Conservation (phyloP, 2,329 filamentous ascomycete species). For the Thielaviopsis populi region DNA sequence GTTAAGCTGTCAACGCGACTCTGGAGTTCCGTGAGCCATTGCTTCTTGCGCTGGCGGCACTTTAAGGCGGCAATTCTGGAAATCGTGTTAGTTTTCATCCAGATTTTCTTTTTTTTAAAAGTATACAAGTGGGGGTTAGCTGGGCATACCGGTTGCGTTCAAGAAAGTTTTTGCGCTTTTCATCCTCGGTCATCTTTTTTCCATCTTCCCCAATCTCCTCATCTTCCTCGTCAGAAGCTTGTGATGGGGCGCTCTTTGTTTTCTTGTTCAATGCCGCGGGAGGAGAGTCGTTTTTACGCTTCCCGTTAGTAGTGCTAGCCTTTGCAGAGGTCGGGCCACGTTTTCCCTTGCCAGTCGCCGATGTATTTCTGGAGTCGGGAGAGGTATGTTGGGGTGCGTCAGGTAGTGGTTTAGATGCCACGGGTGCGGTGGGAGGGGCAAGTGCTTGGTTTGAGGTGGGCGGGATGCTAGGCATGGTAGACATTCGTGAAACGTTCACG, state of each 20-base stretch:
- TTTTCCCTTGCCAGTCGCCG: slow-evolving; percentile 4
- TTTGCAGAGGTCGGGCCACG: slow-evolving; percentile 3
- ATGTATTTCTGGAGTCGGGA: slow-evolving; percentile 17
- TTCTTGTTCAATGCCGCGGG: slow-evolving; percentile 56
- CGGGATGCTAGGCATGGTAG: neutral
- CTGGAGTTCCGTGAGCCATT: slow-evolving; percentile 92
- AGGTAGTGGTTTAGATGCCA: slow-evolving; percentile 34
- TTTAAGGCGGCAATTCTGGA: slow-evolving; percentile 84
- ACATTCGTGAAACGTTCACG: neutral
- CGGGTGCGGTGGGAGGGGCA: slow-evolving; percentile 31
- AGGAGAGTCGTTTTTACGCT: slow-evolving; percentile 40
- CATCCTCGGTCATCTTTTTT: slow-evolving; percentile 89
- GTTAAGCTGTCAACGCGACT: slow-evolving; percentile 88
- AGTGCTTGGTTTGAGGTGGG: neutral
- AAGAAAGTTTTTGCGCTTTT: slow-evolving; percentile 96
- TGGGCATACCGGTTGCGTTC: slow-evolving; percentile 75
- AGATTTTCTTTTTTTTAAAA: neutral
- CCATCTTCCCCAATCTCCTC: slow-evolving; percentile 34
- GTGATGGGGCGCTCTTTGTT: slow-evolving; percentile 41
- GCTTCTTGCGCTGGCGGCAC: slow-evolving; percentile 95
- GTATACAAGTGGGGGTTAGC: neutral
- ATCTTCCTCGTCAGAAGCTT: slow-evolving; percentile 20
- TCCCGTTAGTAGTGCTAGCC: slow-evolving; percentile 43
- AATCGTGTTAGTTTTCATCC: slow-evolving; percentile 18
- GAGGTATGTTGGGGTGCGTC: slow-evolving; percentile 29